phyloP scores from a whole-genome alignment of 257 asterid genomes.

The Cynanchum wilfordii region DNA sequence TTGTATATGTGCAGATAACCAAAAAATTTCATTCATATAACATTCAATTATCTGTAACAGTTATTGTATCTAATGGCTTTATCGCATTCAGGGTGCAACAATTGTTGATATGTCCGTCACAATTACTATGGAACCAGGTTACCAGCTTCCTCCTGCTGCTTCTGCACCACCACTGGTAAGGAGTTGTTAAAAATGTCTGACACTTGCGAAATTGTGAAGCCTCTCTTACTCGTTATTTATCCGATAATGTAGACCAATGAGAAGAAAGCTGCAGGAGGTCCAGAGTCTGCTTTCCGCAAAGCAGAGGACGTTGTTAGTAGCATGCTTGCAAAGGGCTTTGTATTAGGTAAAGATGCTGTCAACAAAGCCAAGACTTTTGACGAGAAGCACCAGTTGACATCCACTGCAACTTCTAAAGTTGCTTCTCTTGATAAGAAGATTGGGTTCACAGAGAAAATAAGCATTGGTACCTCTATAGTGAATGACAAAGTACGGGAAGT shows the following conservation, averaged over 20 bases:
- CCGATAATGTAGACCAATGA: slow-evolving; percentile 36
- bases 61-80: not conserved
- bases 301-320: slow-evolving; percentile 91
- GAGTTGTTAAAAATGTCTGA: slow-evolving; percentile 3
- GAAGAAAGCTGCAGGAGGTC: slow-evolving; percentile 35
- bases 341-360: slow-evolving; percentile 79
- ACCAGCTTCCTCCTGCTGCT: slow-evolving; percentile 78
- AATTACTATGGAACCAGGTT: slow-evolving; percentile 53
- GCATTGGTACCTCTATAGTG: slow-evolving; percentile 68
- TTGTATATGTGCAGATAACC: not conserved
- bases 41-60: not conserved
- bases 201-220: slow-evolving; percentile 5
- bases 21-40: not conserved
- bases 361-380: slow-evolving; percentile 72
- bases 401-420: slow-evolving; percentile 81
- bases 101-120: slow-evolving; percentile 82
- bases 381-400: slow-evolving; percentile 76
- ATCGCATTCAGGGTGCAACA: slow-evolving; percentile 72
- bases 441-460: slow-evolving; percentile 73
- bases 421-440: slow-evolving; percentile 63
- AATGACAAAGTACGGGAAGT: slow-evolving; percentile 78
- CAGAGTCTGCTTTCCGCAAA: slow-evolving; percentile 65
- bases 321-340: slow-evolving; percentile 88
- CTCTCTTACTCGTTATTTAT: slow-evolving; percentile 20
- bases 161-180: slow-evolving; percentile 47